phyloP scores from a whole-genome alignment of 192 early-diverging fungal species.

The Chytriomyces hyalinus region DNA sequence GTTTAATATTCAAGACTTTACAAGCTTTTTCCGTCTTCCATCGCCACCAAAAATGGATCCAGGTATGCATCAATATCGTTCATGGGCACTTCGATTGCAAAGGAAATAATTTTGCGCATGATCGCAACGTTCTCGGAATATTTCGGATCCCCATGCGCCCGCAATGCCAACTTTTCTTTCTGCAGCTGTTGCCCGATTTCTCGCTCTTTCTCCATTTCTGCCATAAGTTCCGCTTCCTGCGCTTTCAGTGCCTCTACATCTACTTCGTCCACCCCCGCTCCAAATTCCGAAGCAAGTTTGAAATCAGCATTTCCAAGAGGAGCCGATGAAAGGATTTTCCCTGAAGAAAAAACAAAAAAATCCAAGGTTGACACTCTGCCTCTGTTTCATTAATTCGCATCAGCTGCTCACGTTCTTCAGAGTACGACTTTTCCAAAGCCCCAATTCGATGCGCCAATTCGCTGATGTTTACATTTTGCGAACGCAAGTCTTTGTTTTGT shows the following conservation, averaged over 20 bases:
- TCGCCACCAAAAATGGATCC: slow-evolving; percentile 20
- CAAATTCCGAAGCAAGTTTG: too few relatives aligned
- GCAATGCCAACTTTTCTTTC: slow-evolving; percentile 17
- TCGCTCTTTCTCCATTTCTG: not conserved
- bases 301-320: too few relatives aligned
- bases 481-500: slow-evolving; percentile 28
- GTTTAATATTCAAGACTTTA: too few relatives aligned
- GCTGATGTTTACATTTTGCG: slow-evolving; percentile 14
- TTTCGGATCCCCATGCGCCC: slow-evolving; percentile 12
- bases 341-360: too few relatives aligned
- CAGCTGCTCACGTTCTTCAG: not conserved
- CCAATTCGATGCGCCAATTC: slow-evolving; percentile 26
- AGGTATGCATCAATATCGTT: slow-evolving; percentile 26
- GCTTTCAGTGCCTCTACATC: not conserved
- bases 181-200: not conserved
- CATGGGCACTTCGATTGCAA: slow-evolving; percentile 26
- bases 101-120: slow-evolving; percentile 33
- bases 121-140: slow-evolving; percentile 4
- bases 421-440: not conserved
- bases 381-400: too few relatives aligned
- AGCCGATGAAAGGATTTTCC: too few relatives aligned
- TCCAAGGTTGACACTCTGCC: too few relatives aligned
- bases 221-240: not conserved
- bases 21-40: not conserved
- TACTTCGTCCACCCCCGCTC: too few relatives aligned